A percentile compares a stretch with the other conserved stretches of the same genome.
These are phyloP conservation scores for Casuarina glauca DNA, from an alignment of 306 rosid species.

Conservation along the genomic window DNA sequence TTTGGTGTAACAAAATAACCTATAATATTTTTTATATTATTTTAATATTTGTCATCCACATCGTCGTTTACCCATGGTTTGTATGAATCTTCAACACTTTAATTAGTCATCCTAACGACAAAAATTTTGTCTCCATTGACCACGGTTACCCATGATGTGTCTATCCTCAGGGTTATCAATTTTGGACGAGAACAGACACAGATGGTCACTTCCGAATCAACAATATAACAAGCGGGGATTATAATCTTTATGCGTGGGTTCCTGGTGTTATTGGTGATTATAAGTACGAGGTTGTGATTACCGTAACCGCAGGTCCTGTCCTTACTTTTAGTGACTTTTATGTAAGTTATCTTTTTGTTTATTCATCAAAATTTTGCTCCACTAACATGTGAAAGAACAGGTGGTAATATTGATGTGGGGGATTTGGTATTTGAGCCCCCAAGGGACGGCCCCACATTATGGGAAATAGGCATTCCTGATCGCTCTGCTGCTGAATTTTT, in stretches of 20 bases:
- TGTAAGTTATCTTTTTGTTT: neutral
- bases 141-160: neutral
- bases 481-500: constrained; percentile 83
- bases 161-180: constrained; percentile 70
- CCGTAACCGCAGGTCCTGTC: constrained; percentile 56
- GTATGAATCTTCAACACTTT: neutral
- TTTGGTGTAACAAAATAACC: too few species aligned
- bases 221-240: constrained; percentile 48
- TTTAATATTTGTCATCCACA: neutral
- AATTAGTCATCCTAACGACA: neutral
- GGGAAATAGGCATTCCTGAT: constrained; percentile 96
- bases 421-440: constrained; percentile 67
- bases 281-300: constrained; percentile 43
- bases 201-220: constrained; percentile 59
- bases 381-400: constrained; percentile 37
- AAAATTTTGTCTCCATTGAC: too few species aligned
- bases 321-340: neutral
- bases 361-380: constrained; percentile 8
- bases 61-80: neutral
- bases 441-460: constrained; percentile 80
- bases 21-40: neutral
- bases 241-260: constrained; percentile 72
- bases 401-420: constrained; percentile 54
- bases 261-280: constrained; percentile 83
- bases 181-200: constrained; percentile 69